Evolutionary conservation across 371 early-diverging fungal species (phyloP).

Genomic region (Rhizopus stolonifer): DNA sequence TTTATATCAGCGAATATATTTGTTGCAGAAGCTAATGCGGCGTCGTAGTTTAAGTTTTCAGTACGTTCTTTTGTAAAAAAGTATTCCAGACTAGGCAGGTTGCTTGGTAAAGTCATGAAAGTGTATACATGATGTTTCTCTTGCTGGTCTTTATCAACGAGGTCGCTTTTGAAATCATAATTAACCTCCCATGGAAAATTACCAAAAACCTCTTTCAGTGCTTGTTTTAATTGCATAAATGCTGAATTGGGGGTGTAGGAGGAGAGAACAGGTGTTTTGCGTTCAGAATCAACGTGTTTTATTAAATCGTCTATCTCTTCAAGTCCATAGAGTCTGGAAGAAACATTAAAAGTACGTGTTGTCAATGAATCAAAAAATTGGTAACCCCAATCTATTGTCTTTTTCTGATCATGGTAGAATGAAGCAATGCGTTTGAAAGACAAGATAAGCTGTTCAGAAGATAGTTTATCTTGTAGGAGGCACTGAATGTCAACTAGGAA

Average conservation of each 20-base stretch:
- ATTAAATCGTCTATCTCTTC: background rate
- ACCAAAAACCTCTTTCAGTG: slow-evolving; percentile 18
- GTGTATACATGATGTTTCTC: slow-evolving; percentile 6
- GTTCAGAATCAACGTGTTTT: background rate
- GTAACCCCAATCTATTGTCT: background rate
- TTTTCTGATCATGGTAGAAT: background rate
- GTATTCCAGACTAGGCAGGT: background rate
- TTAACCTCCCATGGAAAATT: slow-evolving; percentile 22
- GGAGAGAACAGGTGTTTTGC: background rate
- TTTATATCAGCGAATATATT: background rate
- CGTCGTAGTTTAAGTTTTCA: background rate
- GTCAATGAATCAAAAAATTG: background rate
- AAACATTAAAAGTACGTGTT: background rate
- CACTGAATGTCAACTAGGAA: background rate
- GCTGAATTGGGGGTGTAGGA: background rate
- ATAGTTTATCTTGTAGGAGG: background rate
- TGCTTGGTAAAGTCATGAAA: background rate
- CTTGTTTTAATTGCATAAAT: slow-evolving; percentile 15
- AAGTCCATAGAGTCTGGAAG: background rate
- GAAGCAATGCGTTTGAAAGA: background rate
- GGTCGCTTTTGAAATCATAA: background rate
- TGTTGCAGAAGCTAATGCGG: background rate
- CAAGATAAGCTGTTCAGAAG: background rate
- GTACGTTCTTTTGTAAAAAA: background rate
- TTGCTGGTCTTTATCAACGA: background rate